These are phyloP conservation scores for Solanum pinnatisectum DNA, from an alignment of 257 asterid species.

Conservation along the genomic window DNA sequence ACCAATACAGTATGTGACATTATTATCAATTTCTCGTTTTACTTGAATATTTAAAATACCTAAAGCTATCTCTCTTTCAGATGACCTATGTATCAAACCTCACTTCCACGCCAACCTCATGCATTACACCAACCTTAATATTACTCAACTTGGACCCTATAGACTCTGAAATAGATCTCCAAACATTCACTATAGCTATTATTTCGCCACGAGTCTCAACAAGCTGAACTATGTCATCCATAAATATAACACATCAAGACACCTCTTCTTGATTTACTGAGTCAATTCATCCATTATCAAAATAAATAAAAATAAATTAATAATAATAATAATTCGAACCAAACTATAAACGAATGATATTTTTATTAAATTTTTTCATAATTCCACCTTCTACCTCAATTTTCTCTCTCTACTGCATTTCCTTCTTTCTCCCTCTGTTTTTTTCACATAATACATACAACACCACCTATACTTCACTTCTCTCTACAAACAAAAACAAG, in stretches of 20 bases:
- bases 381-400: background rate
- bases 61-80: fast-evolving
- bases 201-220: background rate
- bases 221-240: background rate
- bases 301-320: background rate
- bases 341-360: too few species aligned
- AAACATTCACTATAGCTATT: background rate
- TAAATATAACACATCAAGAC: background rate
- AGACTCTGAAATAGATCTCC: background rate
- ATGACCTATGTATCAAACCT: background rate
- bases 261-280: background rate
- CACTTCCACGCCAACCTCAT: background rate
- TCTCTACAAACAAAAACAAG: background rate
- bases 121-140: too few species aligned
- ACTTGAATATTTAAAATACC: background rate
- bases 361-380: background rate
- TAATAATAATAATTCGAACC: background rate
- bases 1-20: background rate
- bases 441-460: background rate
- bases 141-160: too few species aligned
- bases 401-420: background rate
- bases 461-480: background rate
- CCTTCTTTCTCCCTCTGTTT: background rate
- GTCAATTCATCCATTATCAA: background rate
- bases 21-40: background rate